Base-by-base conservation (phyloP, 495 filamentous ascomycete species). In the Penicillium daleae region DNA sequence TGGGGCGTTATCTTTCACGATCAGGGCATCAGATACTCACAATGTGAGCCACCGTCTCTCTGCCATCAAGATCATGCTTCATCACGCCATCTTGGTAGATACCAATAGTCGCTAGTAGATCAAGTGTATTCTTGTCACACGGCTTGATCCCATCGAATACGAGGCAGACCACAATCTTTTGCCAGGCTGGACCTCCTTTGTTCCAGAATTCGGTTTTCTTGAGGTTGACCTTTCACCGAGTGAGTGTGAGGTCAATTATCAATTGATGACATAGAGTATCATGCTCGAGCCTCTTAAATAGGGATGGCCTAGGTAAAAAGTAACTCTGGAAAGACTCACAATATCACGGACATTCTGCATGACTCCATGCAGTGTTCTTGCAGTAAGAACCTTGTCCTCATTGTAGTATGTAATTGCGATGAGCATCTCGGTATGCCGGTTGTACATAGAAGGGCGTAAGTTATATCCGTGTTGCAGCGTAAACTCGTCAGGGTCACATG, bases 151-250 rank as follows among this genome's bases (percentile, higher is more conserved):
- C 95, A 74, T 99, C 95, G 65, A 98, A 98, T 50, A 99, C 91
- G 63, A 98, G 77, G 72, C 89, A 92, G 39, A 97, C 94, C 17
- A 98, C 95, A 71, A 99, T 98, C 83, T 99, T 99, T 74, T 99
- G 95, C 95, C 95, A 99, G 33, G 95, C 94, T 32, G 95, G 93
- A 24, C 95, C 95, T 66, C 95, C 95, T 77, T 96, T 93, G 76
- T 97, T 95, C 95, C 95, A 99, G 82, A 99, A 99, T 65, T 96
- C 92, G 24, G 95, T 96, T 76, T 93, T 97, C 79, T 97, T 97
- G 61, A 97, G 80, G 77, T 96, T 97, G 64, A 97, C 50, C 50
- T 53, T 48, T 46, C 42, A 15, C 0, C 17, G 6, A 48, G 13
- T 0, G 15, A 6, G 3, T 4, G 44, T 48, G 9, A 48, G 44